A percentile compares a stretch with the other conserved stretches of the same genome.
Conservation (phyloP, 108 stramenopile species). For the Aurantiochytrium sp. region DNA sequence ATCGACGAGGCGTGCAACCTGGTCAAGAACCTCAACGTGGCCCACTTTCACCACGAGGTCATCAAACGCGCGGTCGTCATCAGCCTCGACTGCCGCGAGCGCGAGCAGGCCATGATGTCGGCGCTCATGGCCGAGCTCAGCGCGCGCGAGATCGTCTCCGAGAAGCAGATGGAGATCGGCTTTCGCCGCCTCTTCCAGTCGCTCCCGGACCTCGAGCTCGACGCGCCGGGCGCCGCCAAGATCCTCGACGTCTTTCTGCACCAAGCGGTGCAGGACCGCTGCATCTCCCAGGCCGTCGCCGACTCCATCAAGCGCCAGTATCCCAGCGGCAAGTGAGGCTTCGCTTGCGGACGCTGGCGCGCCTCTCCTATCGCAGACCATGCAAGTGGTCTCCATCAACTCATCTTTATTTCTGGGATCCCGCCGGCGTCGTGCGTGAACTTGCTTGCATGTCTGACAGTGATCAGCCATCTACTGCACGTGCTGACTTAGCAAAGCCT, state of each 20-base stretch:
- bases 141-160: slow-evolving; percentile 36
- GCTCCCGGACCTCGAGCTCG: slow-evolving; percentile 31
- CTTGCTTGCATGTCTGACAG: too few species aligned
- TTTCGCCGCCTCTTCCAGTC: not conserved
- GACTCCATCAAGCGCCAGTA: not conserved
- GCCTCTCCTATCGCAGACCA: too few species aligned
- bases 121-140: slow-evolving; percentile 41
- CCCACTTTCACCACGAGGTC: slow-evolving; percentile 89
- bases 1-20: slow-evolving; percentile 85
- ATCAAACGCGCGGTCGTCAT: slow-evolving; percentile 87
- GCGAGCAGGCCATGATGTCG: slow-evolving; percentile 49
- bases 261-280: slow-evolving; percentile 22
- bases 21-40: slow-evolving; percentile 75
- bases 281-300: not conserved
- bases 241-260: slow-evolving; percentile 7
- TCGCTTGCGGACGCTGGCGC: too few species aligned
- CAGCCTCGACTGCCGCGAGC: slow-evolving; percentile 77
- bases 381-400: too few species aligned
- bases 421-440: too few species aligned
- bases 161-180: slow-evolving; percentile 45
- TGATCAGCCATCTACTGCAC: too few species aligned
- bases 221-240: slow-evolving; percentile 10
- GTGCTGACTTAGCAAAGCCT: too few species aligned
- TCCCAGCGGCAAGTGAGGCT: not conserved
- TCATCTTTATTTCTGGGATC: too few species aligned